Evolutionary conservation across 2,329 filamentous ascomycete genomes (phyloP).

Genomic region (Aspergillus ochraceus): DNA sequence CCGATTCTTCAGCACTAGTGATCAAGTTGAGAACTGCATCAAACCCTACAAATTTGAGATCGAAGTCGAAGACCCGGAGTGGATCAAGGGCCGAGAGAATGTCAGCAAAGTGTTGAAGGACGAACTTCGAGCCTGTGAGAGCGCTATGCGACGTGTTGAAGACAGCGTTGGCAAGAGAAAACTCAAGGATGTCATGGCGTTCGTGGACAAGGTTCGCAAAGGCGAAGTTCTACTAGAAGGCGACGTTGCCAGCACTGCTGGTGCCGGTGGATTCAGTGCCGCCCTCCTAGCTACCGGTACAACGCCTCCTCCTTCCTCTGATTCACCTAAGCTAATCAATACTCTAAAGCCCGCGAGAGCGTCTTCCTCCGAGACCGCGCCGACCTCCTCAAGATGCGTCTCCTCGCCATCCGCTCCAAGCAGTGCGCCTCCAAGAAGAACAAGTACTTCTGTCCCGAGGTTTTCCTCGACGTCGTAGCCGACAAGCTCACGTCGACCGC

Average conservation of each 20-base stretch:
- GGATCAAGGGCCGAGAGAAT: constrained; percentile 81
- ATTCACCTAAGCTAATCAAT: constrained; percentile 1
- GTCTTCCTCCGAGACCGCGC: constrained; percentile 91
- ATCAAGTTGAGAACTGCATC: constrained; percentile 98
- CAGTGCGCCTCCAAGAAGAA: constrained; percentile 82
- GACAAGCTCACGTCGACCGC: constrained; percentile 93
- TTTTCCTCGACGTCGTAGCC: constrained; percentile 96
- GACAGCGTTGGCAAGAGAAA: constrained; percentile 76
- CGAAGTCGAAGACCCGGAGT: constrained; percentile 88
- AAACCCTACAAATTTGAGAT: constrained; percentile 99
- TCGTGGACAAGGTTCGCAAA: constrained; percentile 85
- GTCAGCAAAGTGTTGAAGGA: constrained; percentile 78
- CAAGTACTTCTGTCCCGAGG: constrained; percentile 95
- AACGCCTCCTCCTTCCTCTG: constrained; percentile 20
- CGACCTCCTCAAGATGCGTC: constrained; percentile 85
- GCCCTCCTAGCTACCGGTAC: constrained; percentile 79
- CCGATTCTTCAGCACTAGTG: constrained; percentile 92
- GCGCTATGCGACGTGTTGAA: constrained; percentile 74
- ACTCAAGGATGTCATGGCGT: constrained; percentile 82
- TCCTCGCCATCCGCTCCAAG: constrained; percentile 83
- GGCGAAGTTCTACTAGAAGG: constrained; percentile 84
- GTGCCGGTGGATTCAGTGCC: constrained; percentile 90
- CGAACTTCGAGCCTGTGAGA: constrained; percentile 81
- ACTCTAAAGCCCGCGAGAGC: constrained; percentile 73
- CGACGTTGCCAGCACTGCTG: constrained; percentile 65